Base-by-base conservation (phyloP, 169 alveolate species). In the Cryptosporidium xiaoi region DNA sequence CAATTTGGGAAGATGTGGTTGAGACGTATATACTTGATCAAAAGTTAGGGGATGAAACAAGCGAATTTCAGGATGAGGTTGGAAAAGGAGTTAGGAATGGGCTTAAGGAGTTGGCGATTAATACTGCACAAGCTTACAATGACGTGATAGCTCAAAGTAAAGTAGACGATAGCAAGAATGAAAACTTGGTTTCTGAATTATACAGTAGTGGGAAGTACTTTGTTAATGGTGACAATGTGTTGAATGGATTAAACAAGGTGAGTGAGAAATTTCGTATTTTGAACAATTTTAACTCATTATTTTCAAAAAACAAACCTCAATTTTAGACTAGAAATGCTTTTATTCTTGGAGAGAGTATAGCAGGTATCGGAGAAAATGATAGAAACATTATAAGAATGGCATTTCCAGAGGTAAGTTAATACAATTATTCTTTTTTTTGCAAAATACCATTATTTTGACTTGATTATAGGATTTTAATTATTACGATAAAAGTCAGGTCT, bases 381-480 rank as follows among this genome's bases (percentile, higher is more conserved):
- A 55, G 62, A 34, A 71, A 77, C 24, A 56, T 46, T 46, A 3
- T 77, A 12, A 77, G 87, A 62, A 77, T 20, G 13, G 62, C 87
- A 36, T 77, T 77, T 60, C 87, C 87, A 40, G 87, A 60, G 65
- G 87, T 60, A 77, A 18, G 64, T n/a, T 60, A 27, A 18, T 12
- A 18, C 18, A n/a, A 34, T 60, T 24, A 20, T 16, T 20, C 4
- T 0, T 40, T 40, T 40, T 8, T 8, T 8, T 6, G 64, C 3
- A 60, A 10, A 56, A 10, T 34, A 27, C 27, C 31, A 40, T 31
- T 77, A 2, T 36, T 24, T 44, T 58, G 71, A 77, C 15, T 60
- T 77, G 48, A 40, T 60, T 40, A 27, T 27, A 62, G 67, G 67
- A 62, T 1, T 62, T 62, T 18, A 18, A 62, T 24, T 3, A 8